Conservation (phyloP, 805 yeast species). For the Candida namnaoensis region DNA sequence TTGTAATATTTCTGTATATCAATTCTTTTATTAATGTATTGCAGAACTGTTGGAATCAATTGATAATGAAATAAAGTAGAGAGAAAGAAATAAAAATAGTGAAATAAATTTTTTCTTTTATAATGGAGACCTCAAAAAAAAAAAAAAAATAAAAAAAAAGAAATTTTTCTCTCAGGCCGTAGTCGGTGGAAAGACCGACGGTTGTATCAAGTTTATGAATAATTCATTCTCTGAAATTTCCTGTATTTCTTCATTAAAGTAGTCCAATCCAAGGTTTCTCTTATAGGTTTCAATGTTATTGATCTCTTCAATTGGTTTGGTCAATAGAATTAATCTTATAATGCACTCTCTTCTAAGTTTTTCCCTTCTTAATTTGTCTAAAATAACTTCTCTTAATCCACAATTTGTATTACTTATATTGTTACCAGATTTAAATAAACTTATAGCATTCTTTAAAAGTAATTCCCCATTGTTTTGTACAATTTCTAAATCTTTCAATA, state of each 20-base stretch:
- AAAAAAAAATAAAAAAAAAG: too few species aligned
- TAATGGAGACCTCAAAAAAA: too few species aligned
- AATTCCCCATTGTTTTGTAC: slow-evolving; percentile 6
- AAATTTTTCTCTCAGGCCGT: too few species aligned
- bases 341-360: slow-evolving; percentile 15
- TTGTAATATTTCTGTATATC: background rate
- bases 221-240: slow-evolving; percentile 2
- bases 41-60: too few species aligned
- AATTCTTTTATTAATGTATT: too few species aligned
- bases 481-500: slow-evolving; percentile 4
- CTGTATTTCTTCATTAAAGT: slow-evolving; percentile 8
- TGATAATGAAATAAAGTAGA: too few species aligned
- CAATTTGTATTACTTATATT: slow-evolving; percentile 13
- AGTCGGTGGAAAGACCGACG: too few species aligned
- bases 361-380: slow-evolving; percentile 12
- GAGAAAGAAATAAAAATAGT: too few species aligned
- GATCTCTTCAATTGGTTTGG: slow-evolving; percentile 3
- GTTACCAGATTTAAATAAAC: slow-evolving; percentile 15
- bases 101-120: too few species aligned
- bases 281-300: slow-evolving; percentile 9
- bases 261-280: slow-evolving; percentile 12
- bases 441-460: slow-evolving; percentile 8
- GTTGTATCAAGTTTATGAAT: too few species aligned
- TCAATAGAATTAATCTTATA: slow-evolving; percentile 11
- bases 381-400: slow-evolving; percentile 14